Evolutionary conservation across 805 yeast species (phyloP), one percentile per base, ranked within the genome.

Genomic region (Schwanniomyces sp.): DNA sequence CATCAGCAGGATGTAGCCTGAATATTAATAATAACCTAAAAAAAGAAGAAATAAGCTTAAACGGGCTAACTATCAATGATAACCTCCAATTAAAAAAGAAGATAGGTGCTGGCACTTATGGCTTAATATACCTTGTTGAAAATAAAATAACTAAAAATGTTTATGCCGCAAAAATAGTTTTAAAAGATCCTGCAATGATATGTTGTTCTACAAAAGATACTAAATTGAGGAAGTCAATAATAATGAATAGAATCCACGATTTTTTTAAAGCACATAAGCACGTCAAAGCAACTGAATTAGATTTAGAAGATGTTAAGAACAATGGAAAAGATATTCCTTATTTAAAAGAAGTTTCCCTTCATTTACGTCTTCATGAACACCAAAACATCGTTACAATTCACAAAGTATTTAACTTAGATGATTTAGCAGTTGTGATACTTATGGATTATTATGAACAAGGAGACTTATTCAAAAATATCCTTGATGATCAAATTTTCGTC

Each of bases 381-480:
- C 88, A 89, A 36, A 86, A 89, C 62, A 80, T 92, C 25, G 81
- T 87, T 29, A 76, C 87, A 11, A 85, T 92, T 41, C 86, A 86
- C 57, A 84, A 86, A 57, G 88, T 88, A 39, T 75, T 86, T 52
- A 85, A 82, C 50, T 74, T 82, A 14, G 79, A 78, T 43, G 66
- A 74, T 32, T 44, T 63, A 41, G 84, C 84, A 2, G 61, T 81
- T 17, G 84, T 88, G 56, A 84, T 89, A 21, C 76, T 92, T 8
- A 85, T 91, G 89, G 98, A 92, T 64, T 90, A 88, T 65, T 86
- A 77, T 61, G 80, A 84, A 24, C 88, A 86, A 54, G 96, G 95
- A 43, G 99, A 92, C 63, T 75, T 92, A 50, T 94, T 92, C 66
- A 79, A 84, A 44, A 85, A 88, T 46, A 92, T 92, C 46, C 92